These are phyloP conservation scores for Ophiocordyceps australis DNA, from an alignment of 2,329 filamentous ascomycete genomes.

Conservation along the genomic window DNA sequence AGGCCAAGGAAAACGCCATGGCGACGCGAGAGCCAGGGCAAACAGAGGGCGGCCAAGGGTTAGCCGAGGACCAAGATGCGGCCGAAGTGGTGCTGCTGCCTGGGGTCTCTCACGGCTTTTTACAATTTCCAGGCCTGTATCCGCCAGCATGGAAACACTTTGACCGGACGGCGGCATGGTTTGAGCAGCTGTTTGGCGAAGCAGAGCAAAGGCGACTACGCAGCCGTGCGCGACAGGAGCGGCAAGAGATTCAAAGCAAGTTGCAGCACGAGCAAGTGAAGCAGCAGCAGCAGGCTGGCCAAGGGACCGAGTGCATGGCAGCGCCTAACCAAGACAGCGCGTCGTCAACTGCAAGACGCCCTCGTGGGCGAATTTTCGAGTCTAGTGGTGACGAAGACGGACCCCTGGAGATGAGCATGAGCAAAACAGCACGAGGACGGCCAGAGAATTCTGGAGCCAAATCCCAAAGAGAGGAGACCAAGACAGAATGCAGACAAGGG, in stretches of 20 bases:
- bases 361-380: slow-evolving; percentile 23
- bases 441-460: slow-evolving; percentile 4
- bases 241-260: no score
- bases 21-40: slow-evolving; percentile 4
- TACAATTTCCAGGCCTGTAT: slow-evolving; percentile 79
- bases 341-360: slow-evolving; percentile 3
- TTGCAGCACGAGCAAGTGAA: no score
- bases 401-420: slow-evolving; percentile 66
- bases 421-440: slow-evolving; percentile 20
- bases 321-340: no score
- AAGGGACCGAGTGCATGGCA: no score
- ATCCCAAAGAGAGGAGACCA: no score
- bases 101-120: slow-evolving; percentile 81
- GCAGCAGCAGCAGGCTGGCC: no score
- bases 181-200: slow-evolving; percentile 52
- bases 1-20: slow-evolving; percentile 45
- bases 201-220: slow-evolving; percentile 20
- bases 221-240: no score
- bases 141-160: slow-evolving; percentile 84
- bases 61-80: slow-evolving; percentile 19
- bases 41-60: slow-evolving; percentile 4
- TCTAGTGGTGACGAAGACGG: slow-evolving; percentile 63
- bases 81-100: slow-evolving; percentile 69
- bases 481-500: no score
- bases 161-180: slow-evolving; percentile 62